phyloP scores from a whole-genome alignment of 345 rosid species.

The Citrus hindsii region DNA sequence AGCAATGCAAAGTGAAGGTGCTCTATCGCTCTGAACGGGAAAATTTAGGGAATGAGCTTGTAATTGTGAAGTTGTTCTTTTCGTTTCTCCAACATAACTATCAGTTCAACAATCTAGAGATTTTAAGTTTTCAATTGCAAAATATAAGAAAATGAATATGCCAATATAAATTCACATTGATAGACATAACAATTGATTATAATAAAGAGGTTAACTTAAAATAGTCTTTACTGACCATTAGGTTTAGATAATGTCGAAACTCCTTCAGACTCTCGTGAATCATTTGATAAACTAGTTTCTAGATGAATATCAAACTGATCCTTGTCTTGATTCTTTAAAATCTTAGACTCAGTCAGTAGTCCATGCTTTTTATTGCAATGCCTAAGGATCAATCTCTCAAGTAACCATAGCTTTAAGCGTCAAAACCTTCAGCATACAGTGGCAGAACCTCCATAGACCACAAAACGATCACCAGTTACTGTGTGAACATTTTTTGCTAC shows the following conservation, averaged over 20 bases:
- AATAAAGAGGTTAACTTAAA: not conserved
- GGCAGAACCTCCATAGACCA: slow-evolving; percentile 32
- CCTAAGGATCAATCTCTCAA: not conserved
- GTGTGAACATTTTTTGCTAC: slow-evolving; percentile 17
- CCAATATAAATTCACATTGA: not conserved
- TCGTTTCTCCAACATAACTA: too few species aligned
- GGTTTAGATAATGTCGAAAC: slow-evolving; percentile 4
- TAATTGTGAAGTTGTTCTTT: too few species aligned
- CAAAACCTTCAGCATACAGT: slow-evolving; percentile 37
- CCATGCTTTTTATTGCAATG: slow-evolving; percentile 24
- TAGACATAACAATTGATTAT: not conserved
- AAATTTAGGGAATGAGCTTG: too few species aligned
- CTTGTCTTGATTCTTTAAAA: slow-evolving; percentile 32
- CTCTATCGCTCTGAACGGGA: too few species aligned
- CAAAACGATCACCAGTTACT: slow-evolving; percentile 26
- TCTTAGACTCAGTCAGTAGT: slow-evolving; percentile 30
- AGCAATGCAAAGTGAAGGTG: too few species aligned
- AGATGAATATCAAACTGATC: slow-evolving; percentile 20
- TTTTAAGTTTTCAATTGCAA: not conserved
- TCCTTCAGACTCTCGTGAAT: slow-evolving; percentile 23
- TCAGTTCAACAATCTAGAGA: not conserved
- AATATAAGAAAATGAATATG: not conserved
- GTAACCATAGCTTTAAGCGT: slow-evolving; percentile 16
- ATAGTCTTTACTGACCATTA: slow-evolving; percentile 8
- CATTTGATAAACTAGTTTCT: slow-evolving; percentile 24